Conservation (phyloP, 2,329 filamentous ascomycete species). For the Colletotrichum sp. region DNA sequence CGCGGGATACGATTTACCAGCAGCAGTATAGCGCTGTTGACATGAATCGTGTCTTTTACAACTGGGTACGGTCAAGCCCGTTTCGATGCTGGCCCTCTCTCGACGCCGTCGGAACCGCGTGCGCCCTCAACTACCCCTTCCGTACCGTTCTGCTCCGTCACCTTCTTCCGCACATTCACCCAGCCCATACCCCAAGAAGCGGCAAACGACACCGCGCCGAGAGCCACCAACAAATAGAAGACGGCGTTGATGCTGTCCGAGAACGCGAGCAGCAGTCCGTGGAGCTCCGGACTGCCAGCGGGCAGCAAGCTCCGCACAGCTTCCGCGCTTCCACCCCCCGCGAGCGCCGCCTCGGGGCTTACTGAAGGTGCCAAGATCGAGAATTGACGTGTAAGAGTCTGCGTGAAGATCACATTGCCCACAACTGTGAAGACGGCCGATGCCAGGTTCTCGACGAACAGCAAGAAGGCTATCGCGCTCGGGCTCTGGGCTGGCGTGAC, state of each 20-base stretch:
- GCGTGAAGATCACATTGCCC: fast-evolving
- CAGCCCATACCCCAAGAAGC: neutral
- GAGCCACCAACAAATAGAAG: neutral
- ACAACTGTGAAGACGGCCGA: neutral
- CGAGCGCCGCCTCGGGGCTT: neutral
- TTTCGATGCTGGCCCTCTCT: neutral
- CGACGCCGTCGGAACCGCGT: neutral
- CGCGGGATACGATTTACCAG: neutral
- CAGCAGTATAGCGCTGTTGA: fast-evolving
- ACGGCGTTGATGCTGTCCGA: neutral
- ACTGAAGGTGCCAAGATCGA: neutral
- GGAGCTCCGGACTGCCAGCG: neutral
- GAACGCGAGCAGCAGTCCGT: neutral
- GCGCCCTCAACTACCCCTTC: neutral
- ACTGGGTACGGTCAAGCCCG: neutral
- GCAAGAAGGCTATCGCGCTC: neutral
- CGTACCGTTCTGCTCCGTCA: neutral
- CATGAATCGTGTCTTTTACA: fast-evolving
- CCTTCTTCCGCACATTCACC: neutral
- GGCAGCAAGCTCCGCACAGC: neutral
- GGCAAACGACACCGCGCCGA: neutral
- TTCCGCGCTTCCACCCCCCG: neutral
- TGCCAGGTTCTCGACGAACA: neutral
- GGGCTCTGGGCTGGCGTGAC: neutral
- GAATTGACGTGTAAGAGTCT: neutral